Evolutionary conservation across 805 yeast genomes (phyloP).

Genomic region (Ogataea chonburiensis): DNA sequence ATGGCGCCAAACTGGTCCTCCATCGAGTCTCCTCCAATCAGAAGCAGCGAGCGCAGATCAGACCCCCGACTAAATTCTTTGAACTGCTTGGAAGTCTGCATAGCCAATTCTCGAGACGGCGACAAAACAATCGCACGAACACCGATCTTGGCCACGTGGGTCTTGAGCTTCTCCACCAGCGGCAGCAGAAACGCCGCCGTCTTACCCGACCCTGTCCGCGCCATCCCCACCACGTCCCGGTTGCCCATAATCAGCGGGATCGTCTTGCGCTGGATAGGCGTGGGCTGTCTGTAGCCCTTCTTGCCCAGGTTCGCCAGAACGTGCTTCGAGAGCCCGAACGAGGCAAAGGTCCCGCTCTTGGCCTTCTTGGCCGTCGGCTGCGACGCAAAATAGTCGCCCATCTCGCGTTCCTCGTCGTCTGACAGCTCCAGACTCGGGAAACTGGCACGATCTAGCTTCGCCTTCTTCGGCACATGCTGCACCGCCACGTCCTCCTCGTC

Average conservation of each 20-base stretch:
- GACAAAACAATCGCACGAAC: conserved; percentile 85
- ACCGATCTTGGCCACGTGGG: conserved; percentile 85
- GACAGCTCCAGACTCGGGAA: conserved; percentile 45
- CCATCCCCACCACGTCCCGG: conserved; percentile 98
- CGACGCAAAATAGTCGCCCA: conserved; percentile 41
- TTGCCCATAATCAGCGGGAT: conserved; percentile 85
- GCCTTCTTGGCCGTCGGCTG: conserved; percentile 50
- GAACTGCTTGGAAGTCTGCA: conserved; percentile 85
- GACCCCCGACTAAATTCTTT: conserved; percentile 86
- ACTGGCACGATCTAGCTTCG: conserved; percentile 21
- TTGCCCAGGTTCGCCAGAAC: conserved; percentile 66
- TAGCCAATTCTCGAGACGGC: conserved; percentile 94
- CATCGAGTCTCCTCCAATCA: conserved; percentile 98
- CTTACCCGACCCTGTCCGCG: conserved; percentile 98
- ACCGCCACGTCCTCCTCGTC: conserved; percentile 52
- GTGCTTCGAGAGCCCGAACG: conserved; percentile 81
- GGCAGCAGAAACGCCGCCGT: conserved; percentile 97
- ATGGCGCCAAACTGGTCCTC: conserved; percentile 93
- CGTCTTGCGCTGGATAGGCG: conserved; percentile 96
- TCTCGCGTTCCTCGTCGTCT: conserved; percentile 42
- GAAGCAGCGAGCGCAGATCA: conserved; percentile 72
- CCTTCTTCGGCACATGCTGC: conserved; percentile 30
- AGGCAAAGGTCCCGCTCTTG: conserved; percentile 80
- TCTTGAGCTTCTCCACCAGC: conserved; percentile 76
- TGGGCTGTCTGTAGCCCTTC: conserved; percentile 92